Evolutionary conservation across 2,329 filamentous ascomycete genomes (phyloP).

Genomic region (Colletotrichum brevisporum): DNA sequence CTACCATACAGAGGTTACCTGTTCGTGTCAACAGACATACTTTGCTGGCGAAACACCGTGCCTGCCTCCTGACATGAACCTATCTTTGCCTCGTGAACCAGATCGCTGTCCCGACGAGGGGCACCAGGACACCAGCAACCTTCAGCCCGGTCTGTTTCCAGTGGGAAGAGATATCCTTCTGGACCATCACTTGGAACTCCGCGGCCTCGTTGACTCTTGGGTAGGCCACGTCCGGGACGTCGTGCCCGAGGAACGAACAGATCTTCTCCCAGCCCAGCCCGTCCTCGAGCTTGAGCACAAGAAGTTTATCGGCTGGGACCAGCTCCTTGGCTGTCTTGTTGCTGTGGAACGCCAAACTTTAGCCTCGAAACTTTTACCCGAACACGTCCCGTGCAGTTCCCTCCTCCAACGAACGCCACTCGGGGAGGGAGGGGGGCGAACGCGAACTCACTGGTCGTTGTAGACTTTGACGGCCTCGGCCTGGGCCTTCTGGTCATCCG

Average conservation of each 20-base stretch:
- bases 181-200: slow-evolving; percentile 45
- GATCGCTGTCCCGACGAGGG: slow-evolving; percentile 12
- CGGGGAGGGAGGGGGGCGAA: neutral
- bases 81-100: slow-evolving; percentile 8
- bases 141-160: slow-evolving; percentile 28
- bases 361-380: neutral
- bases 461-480: slow-evolving; percentile 26
- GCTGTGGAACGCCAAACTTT: slow-evolving; percentile 34
- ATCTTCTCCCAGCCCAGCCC: slow-evolving; percentile 54
- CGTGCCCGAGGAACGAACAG: slow-evolving; percentile 49
- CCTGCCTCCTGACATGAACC: neutral
- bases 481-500: neutral
- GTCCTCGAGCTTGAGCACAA: slow-evolving; percentile 50
- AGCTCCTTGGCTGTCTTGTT: slow-evolving; percentile 44
- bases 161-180: slow-evolving; percentile 8
- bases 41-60: neutral
- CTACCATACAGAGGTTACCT: neutral
- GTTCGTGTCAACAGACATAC: neutral
- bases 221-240: slow-evolving; percentile 48
- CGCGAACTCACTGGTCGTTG: slow-evolving; percentile 10
- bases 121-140: slow-evolving; percentile 5
- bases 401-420: no score
- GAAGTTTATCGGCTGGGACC: slow-evolving; percentile 47
- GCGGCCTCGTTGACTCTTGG: slow-evolving; percentile 48
- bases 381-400: neutral